Evolutionary conservation across 805 yeast species (phyloP).

Genomic region (Starmerella khaoyaiensis): DNA sequence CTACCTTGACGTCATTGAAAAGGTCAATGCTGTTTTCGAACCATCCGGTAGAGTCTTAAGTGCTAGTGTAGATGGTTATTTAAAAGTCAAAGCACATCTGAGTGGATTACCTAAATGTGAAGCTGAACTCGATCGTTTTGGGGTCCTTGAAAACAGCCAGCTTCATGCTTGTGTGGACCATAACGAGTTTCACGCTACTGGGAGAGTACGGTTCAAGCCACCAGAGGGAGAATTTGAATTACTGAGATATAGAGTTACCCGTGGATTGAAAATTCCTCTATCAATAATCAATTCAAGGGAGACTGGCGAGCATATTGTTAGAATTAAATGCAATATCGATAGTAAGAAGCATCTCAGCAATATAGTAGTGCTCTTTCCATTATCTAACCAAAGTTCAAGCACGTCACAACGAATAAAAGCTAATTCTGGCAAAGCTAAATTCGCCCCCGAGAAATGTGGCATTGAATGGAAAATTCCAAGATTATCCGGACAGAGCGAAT

Average conservation of each 20-base stretch:
- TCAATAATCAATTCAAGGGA: conserved; percentile 37
- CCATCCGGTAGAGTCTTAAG: conserved; percentile 45
- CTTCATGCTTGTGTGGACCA: conserved; percentile 80
- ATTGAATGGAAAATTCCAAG: conserved; percentile 61
- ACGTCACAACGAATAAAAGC: conserved; percentile 19
- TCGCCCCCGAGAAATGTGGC: conserved; percentile 48
- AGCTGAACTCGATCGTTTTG: conserved; percentile 57
- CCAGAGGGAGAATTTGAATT: conserved; percentile 82
- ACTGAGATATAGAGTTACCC: conserved; percentile 54
- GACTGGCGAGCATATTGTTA: conserved; percentile 30
- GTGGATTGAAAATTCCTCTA: conserved; percentile 54
- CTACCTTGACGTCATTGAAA: conserved; percentile 61
- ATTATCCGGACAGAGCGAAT: conserved; percentile 53
- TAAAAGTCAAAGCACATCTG: conserved; percentile 55
- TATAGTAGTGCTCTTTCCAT: conserved; percentile 59
- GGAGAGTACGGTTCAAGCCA: conserved; percentile 60
- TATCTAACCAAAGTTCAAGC: conserved; percentile 19
- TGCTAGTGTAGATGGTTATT: conserved; percentile 63
- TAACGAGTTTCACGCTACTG: conserved; percentile 49
- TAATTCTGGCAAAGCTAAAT: conserved; percentile 56
- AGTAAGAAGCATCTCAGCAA: conserved; percentile 22
- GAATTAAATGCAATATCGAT: conserved; percentile 13
- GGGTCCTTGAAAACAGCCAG: conserved; percentile 54
- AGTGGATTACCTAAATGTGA: conserved; percentile 76
- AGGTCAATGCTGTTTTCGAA: conserved; percentile 55